phyloP scores from a whole-genome alignment of 345 rosid genomes.

The Mercurialis annua region DNA sequence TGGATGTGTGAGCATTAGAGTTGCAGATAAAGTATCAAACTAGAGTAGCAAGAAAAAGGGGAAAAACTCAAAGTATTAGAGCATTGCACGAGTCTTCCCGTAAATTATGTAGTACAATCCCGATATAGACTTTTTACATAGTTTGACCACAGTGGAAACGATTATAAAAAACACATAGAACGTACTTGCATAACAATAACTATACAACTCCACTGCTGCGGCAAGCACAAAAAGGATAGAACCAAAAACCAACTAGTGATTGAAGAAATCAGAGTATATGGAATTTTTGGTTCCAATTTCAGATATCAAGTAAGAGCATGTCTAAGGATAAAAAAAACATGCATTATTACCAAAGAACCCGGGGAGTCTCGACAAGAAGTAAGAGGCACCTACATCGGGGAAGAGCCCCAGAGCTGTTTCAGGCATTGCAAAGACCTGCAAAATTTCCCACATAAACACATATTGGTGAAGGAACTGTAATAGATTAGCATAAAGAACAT shows the following conservation, averaged over 20 bases:
- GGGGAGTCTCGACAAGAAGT: conserved; percentile 80
- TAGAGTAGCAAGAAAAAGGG: too few relatives aligned
- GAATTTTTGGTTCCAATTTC: background rate
- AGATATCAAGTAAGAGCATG: background rate
- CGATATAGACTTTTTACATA: too few relatives aligned
- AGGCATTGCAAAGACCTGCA: conserved; percentile 87
- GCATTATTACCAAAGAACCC: conserved; percentile 66
- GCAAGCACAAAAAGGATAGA: background rate
- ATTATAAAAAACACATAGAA: too few relatives aligned
- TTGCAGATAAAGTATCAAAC: too few relatives aligned
- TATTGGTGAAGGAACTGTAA: background rate
- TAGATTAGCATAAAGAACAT: background rate
- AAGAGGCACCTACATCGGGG: conserved; percentile 85
- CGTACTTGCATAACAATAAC: too few relatives aligned
- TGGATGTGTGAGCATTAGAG: too few relatives aligned
- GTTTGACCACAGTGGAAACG: too few relatives aligned
- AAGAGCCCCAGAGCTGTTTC: conserved; percentile 83
- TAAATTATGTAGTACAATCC: too few relatives aligned
- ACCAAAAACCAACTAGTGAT: background rate
- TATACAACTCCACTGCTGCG: too few relatives aligned
- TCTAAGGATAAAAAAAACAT: conserved; percentile 5
- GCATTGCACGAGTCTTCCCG: too few relatives aligned
- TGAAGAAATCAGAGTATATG: background rate
- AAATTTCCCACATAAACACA: background rate
- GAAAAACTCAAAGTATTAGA: too few relatives aligned